Percentiles rank a stretch among this genome's conserved stretches.
Conservation (phyloP, 2,329 filamentous ascomycete species). For the Scedosporium boydii region DNA sequence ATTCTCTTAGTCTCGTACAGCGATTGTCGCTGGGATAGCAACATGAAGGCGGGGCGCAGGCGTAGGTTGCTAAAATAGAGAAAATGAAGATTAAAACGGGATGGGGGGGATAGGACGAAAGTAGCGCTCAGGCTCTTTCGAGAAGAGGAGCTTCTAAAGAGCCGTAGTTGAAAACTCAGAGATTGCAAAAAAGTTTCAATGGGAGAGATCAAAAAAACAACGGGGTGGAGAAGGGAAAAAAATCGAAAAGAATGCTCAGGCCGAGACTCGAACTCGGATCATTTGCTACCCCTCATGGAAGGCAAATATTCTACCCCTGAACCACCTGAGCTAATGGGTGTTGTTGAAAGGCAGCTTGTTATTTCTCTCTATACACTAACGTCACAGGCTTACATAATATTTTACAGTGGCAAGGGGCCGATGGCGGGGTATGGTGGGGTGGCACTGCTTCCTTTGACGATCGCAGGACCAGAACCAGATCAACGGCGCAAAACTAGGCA, state of each 20-base stretch:
- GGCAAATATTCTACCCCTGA: constrained; percentile 7
- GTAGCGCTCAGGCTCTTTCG: too few relatives aligned
- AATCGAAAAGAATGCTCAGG: constrained; percentile 1
- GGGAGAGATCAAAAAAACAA: too few relatives aligned
- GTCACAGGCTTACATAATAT: background rate
- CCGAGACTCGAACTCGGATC: constrained; percentile 6
- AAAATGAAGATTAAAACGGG: too few relatives aligned
- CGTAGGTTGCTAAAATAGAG: too few relatives aligned
- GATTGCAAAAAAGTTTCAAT: too few relatives aligned
- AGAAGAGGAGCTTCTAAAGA: too few relatives aligned
- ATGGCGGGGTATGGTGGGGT: constrained; percentile 4
- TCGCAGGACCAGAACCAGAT: background rate
- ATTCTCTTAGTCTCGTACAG: too few relatives aligned
- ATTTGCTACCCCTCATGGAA: constrained; percentile 6
- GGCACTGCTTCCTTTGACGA: background rate
- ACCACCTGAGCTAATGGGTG: background rate
- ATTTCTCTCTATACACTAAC: background rate
- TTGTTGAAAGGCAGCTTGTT: background rate
- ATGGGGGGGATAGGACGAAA: too few relatives aligned
- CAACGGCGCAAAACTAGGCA: background rate
- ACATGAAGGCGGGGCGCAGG: too few relatives aligned
- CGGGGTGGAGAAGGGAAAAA: background rate
- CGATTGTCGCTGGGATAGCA: too few relatives aligned
- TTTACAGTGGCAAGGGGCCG: background rate
- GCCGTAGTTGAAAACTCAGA: too few relatives aligned